Percentiles rank a stretch among this genome's conserved stretches.
These are phyloP conservation scores for Knoxia roxburghii DNA, from an alignment of 257 asterid species.

Conservation along the genomic window DNA sequence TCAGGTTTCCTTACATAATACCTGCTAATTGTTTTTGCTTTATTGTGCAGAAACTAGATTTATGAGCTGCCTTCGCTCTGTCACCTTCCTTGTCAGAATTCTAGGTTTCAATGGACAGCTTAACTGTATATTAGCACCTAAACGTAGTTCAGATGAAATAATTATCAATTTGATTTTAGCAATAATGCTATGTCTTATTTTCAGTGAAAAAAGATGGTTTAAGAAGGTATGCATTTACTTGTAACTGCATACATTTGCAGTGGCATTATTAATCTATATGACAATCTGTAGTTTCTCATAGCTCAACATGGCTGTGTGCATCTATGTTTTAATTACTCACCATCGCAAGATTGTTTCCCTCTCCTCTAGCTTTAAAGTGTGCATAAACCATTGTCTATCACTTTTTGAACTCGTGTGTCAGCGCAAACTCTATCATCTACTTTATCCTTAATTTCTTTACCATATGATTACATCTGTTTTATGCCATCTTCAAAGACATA, in stretches of 20 bases:
- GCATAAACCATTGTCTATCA: background rate
- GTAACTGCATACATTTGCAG: background rate
- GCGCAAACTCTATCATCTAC: background rate
- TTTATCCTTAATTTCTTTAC: background rate
- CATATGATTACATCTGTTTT: slow-evolving; percentile 4
- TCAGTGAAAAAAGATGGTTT: background rate
- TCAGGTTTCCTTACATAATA: background rate
- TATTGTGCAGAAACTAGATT: background rate
- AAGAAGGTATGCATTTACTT: background rate
- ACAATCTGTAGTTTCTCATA: background rate
- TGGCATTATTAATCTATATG: background rate
- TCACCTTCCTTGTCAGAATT: background rate
- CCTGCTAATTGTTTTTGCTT: background rate
- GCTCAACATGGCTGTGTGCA: background rate
- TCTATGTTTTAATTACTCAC: background rate
- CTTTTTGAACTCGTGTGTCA: background rate
- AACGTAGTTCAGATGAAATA: background rate
- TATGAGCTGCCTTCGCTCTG: background rate
- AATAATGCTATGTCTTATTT: background rate
- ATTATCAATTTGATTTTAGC: background rate
- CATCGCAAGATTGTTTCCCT: background rate
- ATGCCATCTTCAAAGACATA: background rate
- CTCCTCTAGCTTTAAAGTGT: background rate
- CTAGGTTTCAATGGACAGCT: background rate
- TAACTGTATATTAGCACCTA: background rate